Percentiles rank a stretch among this genome's conserved stretches.
phyloP scores from a whole-genome alignment of 768 basidiomycete genomes.

The Phlebiopsis gigantea region DNA sequence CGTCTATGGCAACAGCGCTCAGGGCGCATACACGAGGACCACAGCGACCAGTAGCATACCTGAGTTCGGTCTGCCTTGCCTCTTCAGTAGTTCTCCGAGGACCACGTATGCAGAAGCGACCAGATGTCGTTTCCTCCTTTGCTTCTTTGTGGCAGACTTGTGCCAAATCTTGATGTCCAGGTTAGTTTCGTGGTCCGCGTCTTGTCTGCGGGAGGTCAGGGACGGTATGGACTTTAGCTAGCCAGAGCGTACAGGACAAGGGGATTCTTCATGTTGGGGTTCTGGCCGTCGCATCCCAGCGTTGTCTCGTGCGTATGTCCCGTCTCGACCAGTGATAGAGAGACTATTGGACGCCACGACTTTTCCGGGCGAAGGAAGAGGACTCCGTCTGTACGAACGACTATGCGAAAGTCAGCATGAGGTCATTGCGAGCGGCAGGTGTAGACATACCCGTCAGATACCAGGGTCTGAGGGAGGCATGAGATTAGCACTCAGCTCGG shows the following conservation, averaged over 20 bases:
- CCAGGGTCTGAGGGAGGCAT: neutral
- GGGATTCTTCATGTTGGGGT: slow-evolving; percentile 53
- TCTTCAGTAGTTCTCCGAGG: slow-evolving; percentile 48
- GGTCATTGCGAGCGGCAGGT: neutral
- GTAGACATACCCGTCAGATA: neutral
- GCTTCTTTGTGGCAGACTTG: slow-evolving; percentile 57
- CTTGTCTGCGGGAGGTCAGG: slow-evolving; percentile 29
- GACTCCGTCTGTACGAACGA: slow-evolving; percentile 35
- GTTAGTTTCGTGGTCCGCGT: slow-evolving; percentile 32
- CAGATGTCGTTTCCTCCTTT: slow-evolving; percentile 47
- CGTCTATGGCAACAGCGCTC: neutral
- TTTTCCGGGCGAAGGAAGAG: slow-evolving; percentile 48
- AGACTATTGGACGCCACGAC: slow-evolving; percentile 64
- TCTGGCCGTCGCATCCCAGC: slow-evolving; percentile 67
- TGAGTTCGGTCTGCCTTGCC: slow-evolving; percentile 32
- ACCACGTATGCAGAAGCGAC: slow-evolving; percentile 48
- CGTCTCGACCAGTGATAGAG: slow-evolving; percentile 47
- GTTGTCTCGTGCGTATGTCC: slow-evolving; percentile 49
- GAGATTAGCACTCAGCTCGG: neutral
- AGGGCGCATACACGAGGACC: neutral
- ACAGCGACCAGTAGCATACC: slow-evolving; percentile 32
- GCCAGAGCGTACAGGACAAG: slow-evolving; percentile 44
- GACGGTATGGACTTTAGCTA: neutral
- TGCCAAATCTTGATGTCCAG: slow-evolving; percentile 56
- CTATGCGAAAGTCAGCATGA: slow-evolving; percentile 17